Base-by-base conservation (phyloP, 202 grass and related monocot genomes). In the Zoysia matrella region DNA sequence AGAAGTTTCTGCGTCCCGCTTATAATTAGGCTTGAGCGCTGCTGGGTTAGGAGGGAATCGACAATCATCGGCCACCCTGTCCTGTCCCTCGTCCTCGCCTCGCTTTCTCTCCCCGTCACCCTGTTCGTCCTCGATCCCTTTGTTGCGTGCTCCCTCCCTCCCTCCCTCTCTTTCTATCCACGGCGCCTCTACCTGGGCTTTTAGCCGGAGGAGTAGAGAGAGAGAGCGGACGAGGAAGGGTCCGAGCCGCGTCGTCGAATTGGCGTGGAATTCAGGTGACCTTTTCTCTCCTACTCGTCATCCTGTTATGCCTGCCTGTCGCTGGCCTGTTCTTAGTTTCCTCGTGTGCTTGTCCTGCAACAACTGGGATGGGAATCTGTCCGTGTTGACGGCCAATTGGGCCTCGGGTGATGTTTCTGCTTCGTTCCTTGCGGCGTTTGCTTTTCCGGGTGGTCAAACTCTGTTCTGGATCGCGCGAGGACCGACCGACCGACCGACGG, bases 31-130 rank as follows among this genome's bases (percentile, higher is more conserved):
- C 39, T 41, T 36, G 57, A 52, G 76, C 76, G 63, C 15, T 5
- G 63, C 39, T 43, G 63, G 40, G 63, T 43, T 66, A 63, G 30
- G 60, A 39, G 11, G 18, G 30, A 71, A 75, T 82, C 76, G 72
- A 70, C 65, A 71, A 82, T 46, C 40, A 82, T 46, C 40, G 72
- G 49, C 58, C 80, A 73, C 47, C 16, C 75, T 79, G 75, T 79
- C 63, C n/a, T 14, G 30, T 11, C 66, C 42, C 42, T 58, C 51
- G 7, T 36, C 30, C 14, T 6, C 6, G 54, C 54, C 22, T 30
- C 22, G 22, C 22, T 30, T 30, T 30, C 22, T 30, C 22, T 30
- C 22, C 22, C 22, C 22, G 22, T 30, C 22, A 30, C 22, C 22
- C 22, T 30, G 22, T 30, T 30, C 22, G 22, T 30, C 13, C 8